Evolutionary conservation across 2,329 filamentous ascomycete genomes (phyloP).

Genomic region (Drechslera avenae): DNA sequence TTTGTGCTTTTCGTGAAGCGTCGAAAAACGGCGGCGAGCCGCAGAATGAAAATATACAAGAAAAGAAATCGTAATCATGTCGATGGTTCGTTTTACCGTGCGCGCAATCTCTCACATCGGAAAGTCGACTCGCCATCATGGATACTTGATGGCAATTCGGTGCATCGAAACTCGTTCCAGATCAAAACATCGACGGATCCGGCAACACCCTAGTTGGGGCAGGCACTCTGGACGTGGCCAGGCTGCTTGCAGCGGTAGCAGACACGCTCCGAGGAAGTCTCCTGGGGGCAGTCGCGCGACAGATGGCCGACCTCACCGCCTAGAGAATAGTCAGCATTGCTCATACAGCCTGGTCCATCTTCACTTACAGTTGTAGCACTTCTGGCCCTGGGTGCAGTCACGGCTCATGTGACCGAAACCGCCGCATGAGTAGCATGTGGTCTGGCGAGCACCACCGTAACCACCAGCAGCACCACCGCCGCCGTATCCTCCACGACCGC

Average conservation of each 20-base stretch:
- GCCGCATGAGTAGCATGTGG: constrained; percentile 96
- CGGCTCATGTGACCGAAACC: constrained; percentile 96
- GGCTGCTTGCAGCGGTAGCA: constrained; percentile 95
- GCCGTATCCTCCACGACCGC: constrained; percentile 56
- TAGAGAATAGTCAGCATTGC: constrained; percentile 42
- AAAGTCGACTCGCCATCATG: constrained; percentile 27
- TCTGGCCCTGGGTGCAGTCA: constrained; percentile 98
- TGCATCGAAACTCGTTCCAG: constrained; percentile 37
- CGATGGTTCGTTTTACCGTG: constrained; percentile 40
- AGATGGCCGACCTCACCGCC: constrained; percentile 88
- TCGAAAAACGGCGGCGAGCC: constrained; percentile 47
- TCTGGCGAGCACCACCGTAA: constrained; percentile 50
- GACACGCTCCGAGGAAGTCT: constrained; percentile 87
- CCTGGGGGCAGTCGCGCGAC: constrained; percentile 93
- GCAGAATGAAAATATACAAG: constrained; percentile 49
- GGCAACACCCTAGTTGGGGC: constrained; percentile 71
- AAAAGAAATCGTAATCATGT: constrained; percentile 47
- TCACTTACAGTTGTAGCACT: constrained; percentile 95
- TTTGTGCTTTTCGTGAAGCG: constrained; percentile 47
- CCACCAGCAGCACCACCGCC: constrained; percentile 54
- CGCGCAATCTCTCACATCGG: constrained; percentile 35
- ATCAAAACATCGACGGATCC: constrained; percentile 38
- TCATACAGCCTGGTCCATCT: not conserved
- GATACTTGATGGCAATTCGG: constrained; percentile 24
- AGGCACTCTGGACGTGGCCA: constrained; percentile 91